These are phyloP conservation scores for Ophiosphaerella herpotricha DNA, from an alignment of 2,329 filamentous ascomycete species.

Conservation along the genomic window DNA sequence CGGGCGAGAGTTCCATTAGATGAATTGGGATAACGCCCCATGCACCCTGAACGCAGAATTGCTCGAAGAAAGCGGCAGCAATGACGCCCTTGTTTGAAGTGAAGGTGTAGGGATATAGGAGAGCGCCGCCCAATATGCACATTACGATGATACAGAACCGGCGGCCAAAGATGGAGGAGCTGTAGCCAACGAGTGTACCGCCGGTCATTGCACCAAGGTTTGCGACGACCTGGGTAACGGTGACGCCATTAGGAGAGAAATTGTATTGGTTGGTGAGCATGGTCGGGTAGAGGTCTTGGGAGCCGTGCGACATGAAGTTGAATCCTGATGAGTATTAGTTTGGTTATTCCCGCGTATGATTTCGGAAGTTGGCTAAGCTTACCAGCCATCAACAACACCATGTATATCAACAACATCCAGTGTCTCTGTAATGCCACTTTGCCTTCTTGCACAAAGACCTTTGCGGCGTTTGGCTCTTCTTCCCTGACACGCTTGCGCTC, in stretches of 20 bases:
- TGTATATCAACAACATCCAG: conserved; percentile 79
- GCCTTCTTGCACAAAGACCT: conserved; percentile 75
- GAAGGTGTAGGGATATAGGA: conserved; percentile 85
- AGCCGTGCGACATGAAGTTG: conserved; percentile 88
- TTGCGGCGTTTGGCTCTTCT: conserved; percentile 62
- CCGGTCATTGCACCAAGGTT: conserved; percentile 56
- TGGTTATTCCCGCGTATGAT: neutral
- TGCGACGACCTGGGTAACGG: conserved; percentile 56
- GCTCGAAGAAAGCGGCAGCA: conserved; percentile 80
- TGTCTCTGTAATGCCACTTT: conserved; percentile 78
- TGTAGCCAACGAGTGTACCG: conserved; percentile 53
- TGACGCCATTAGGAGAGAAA: conserved; percentile 55
- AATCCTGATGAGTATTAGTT: conserved; percentile 55
- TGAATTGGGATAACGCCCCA: conserved; percentile 64
- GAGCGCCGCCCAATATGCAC: conserved; percentile 68
- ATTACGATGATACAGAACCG: conserved; percentile 54
- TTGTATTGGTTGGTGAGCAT: conserved; percentile 63
- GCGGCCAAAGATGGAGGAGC: conserved; percentile 53
- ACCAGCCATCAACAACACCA: conserved; percentile 82
- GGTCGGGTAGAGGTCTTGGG: conserved; percentile 67
- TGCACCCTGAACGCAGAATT: conserved; percentile 53
- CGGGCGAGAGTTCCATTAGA: conserved; percentile 75
- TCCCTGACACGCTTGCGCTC: conserved; percentile 68
- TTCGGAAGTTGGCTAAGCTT: neutral
- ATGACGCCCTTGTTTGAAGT: conserved; percentile 66